Conservation (phyloP, 768 basidiomycete genomes). For the Boletellus ananas region DNA sequence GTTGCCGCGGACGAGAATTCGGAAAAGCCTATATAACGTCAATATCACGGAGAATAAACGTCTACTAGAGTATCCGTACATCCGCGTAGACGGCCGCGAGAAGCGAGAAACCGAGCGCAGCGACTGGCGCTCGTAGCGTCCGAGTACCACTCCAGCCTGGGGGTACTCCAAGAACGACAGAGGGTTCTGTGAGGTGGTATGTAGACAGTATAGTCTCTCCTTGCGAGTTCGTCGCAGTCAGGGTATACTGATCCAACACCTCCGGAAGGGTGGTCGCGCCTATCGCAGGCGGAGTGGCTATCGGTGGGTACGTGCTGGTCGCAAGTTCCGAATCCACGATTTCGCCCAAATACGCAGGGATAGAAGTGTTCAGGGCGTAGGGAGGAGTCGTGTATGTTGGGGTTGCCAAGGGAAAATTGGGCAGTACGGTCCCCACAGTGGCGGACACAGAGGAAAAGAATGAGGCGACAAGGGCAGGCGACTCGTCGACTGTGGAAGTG, state of each 20-base stretch:
- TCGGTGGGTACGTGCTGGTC: slow-evolving; percentile 64
- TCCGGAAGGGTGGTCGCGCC: slow-evolving; percentile 56
- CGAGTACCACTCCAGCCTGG: slow-evolving; percentile 47
- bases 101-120: slow-evolving; percentile 9
- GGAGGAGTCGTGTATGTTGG: slow-evolving; percentile 60
- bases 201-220: slow-evolving; percentile 54
- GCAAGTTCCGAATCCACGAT: slow-evolving; percentile 61
- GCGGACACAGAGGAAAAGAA: slow-evolving; percentile 60
- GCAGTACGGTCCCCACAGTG: slow-evolving; percentile 63
- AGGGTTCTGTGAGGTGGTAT: slow-evolving; percentile 42
- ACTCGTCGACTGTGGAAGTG: slow-evolving; percentile 38
- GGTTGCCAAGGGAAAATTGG: slow-evolving; percentile 65
- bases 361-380: slow-evolving; percentile 68
- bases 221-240: slow-evolving; percentile 52
- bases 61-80: slow-evolving; percentile 16
- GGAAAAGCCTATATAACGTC: too few species aligned
- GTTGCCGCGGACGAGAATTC: not conserved
- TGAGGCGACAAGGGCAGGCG: slow-evolving; percentile 42
- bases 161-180: slow-evolving; percentile 58
- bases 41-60: not conserved
- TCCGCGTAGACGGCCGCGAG: slow-evolving; percentile 10
- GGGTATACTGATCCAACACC: slow-evolving; percentile 50
- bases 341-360: slow-evolving; percentile 50
- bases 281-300: slow-evolving; percentile 41
- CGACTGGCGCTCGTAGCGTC: slow-evolving; percentile 6